Base-by-base conservation (phyloP, 495 filamentous ascomycete genomes). In the Neurospora sp. region DNA sequence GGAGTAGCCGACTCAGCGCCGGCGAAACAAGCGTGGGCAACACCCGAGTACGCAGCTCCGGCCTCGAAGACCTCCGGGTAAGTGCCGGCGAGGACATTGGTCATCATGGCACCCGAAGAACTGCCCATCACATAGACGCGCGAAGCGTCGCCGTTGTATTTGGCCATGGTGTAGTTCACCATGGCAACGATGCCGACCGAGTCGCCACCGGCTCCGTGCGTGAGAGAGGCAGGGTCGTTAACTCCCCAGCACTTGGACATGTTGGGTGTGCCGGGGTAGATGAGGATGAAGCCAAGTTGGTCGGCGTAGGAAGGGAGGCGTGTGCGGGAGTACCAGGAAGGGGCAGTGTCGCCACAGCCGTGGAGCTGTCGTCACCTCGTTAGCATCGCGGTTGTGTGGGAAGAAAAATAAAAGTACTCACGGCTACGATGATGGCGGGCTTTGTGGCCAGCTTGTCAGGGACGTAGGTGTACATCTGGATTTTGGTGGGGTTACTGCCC, bases 31-130 rank as follows among this genome's bases (percentile, higher is more conserved):
- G 85, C 87, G 68, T 82, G 82, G 3, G 86, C 78, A 2, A 84
- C 81, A 61, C 88, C 88, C 3, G 86, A 85, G 81, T 86, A 89
- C 70, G 81, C 86, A 38, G 84, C 84, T 20, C 82, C 87, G 8
- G 87, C 88, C 40, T 84, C 82, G 76, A 89, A 89, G 16, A 89
- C 77, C 31, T 88, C 83, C 14, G 87, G 88, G 75, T 90, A 89
- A 2, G 86, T 84, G 8, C 84, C 88, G 8, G 84, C 87, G 76
- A 90, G 74, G 27, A 88, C 86, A 75, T 89, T 89, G 59, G 86
- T 87, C 86, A 88, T 87, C 87, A 88, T 89, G 48, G 81, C 87
- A 35, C 87, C 87, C 16, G 86, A 88, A 0, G 84, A 86, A 8
- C 78, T 80, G 12, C 87, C 87, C 74, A 85, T 87, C 31, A 84